phyloP scores from a whole-genome alignment of 345 rosid species.

The Linum usitatissimum region DNA sequence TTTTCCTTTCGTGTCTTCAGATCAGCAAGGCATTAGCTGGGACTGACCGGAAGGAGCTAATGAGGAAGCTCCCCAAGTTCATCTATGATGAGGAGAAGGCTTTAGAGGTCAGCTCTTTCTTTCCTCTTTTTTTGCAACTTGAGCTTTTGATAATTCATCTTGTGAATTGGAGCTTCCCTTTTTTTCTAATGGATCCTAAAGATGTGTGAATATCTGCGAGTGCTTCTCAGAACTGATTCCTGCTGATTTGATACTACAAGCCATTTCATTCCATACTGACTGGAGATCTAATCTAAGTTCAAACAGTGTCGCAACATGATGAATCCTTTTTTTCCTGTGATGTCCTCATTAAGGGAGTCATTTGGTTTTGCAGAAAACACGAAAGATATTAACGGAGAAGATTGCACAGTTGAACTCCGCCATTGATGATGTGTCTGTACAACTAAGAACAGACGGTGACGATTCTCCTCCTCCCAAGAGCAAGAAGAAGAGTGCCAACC shows the following conservation, averaged over 20 bases:
- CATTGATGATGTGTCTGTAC: slow-evolving; percentile 70
- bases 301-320: background rate
- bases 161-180: background rate
- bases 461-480: slow-evolving; percentile 38
- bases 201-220: background rate
- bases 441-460: slow-evolving; percentile 50
- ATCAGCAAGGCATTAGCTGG: slow-evolving; percentile 78
- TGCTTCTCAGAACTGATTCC: background rate
- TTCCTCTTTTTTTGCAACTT: background rate
- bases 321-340: slow-evolving; percentile 1
- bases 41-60: slow-evolving; percentile 67
- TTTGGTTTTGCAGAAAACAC: slow-evolving; percentile 49
- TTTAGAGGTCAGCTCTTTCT: slow-evolving; percentile 51
- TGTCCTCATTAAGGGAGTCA: slow-evolving; percentile 7
- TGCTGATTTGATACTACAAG: background rate
- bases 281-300: background rate
- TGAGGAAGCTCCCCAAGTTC: slow-evolving; percentile 93
- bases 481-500: slow-evolving; percentile 19
- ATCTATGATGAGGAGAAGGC: slow-evolving; percentile 95
- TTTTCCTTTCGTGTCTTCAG: slow-evolving; percentile 24
- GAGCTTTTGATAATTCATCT: slow-evolving; percentile 4
- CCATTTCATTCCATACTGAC: background rate
- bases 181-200: background rate
- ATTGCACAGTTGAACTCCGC: slow-evolving; percentile 82
- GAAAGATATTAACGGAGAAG: slow-evolving; percentile 65